phyloP scores from a whole-genome alignment of 805 yeast genomes.

The Candida nitratophila region DNA sequence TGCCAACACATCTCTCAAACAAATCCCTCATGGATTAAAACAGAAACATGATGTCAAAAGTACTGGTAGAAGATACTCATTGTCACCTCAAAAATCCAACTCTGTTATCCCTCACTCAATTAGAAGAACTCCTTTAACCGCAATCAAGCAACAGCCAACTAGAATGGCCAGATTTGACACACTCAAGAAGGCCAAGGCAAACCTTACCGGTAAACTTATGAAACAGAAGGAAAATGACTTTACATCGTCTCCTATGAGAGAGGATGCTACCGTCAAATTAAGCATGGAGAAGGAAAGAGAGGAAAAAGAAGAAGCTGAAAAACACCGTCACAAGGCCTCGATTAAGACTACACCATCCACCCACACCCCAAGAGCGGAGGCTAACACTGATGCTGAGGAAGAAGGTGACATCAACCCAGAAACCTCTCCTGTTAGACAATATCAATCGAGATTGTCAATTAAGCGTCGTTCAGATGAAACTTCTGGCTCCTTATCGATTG shows the following conservation, averaged over 20 bases:
- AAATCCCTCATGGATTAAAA: conserved; percentile 41
- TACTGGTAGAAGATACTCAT: conserved; percentile 12
- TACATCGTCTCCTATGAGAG: conserved; percentile 4
- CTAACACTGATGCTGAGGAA: not conserved
- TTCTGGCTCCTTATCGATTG: conserved; percentile 4
- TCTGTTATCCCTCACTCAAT: conserved; percentile 1
- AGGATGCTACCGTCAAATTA: not conserved
- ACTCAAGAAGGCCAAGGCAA: conserved; percentile 16
- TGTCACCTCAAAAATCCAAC: conserved; percentile 14
- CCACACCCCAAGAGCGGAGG: not conserved
- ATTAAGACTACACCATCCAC: no score
- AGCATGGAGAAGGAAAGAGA: conserved; percentile 1
- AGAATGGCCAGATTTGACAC: conserved; percentile 10
- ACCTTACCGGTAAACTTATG: conserved; percentile 12
- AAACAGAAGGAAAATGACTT: not conserved
- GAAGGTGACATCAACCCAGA: conserved; percentile 4
- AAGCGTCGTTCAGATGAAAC: conserved; percentile 11
- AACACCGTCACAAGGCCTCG: no score
- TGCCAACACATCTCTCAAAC: conserved; percentile 9
- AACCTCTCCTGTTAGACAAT: conserved; percentile 18
- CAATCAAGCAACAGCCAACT: conserved; percentile 11
- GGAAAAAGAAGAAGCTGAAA: conserved; percentile 1
- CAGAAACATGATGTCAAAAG: conserved; percentile 27
- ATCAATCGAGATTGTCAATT: conserved; percentile 10
- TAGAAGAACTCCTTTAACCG: conserved; percentile 17